These are phyloP conservation scores for Lasiodiplodia citricola DNA, from an alignment of 2,329 filamentous ascomycete species.

Conservation along the genomic window DNA sequence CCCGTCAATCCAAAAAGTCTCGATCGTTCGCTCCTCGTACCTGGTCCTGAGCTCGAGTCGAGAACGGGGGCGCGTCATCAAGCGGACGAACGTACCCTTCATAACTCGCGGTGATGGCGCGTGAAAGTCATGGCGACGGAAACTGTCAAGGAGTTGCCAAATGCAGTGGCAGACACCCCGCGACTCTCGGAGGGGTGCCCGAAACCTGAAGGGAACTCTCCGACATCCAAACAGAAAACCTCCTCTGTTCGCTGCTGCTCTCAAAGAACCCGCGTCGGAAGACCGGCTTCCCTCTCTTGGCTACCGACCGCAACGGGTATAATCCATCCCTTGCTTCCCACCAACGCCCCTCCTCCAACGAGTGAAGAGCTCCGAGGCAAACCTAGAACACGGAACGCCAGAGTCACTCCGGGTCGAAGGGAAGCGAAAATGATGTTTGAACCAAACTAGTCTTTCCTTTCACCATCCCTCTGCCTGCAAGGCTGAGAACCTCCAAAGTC, in stretches of 20 bases:
- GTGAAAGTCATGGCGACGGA: not conserved
- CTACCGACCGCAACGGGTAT: not conserved
- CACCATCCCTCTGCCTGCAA: not conserved
- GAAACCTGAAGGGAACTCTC: not conserved
- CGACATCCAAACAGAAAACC: not conserved
- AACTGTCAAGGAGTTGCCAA: not conserved
- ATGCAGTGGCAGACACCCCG: not conserved
- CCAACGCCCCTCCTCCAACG: not conserved
- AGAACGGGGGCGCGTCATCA: not conserved
- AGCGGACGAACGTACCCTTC: not conserved
- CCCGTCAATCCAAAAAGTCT: not conserved
- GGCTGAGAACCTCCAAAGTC: not conserved
- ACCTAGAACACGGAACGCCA: not conserved
- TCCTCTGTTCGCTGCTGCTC: not conserved
- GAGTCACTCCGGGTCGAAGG: not conserved
- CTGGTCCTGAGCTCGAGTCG: not conserved
- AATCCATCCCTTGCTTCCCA: constrained; percentile 10
- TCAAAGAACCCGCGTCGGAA: not conserved
- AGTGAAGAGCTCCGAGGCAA: not conserved
- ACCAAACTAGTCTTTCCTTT: not conserved
- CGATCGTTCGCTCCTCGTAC: not conserved
- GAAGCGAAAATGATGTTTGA: not conserved
- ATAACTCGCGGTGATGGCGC: not conserved
- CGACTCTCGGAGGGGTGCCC: not conserved
- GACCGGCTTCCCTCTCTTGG: not conserved